phyloP scores from a whole-genome alignment of 768 basidiomycete species.

The Podaxis carcinomalis region DNA sequence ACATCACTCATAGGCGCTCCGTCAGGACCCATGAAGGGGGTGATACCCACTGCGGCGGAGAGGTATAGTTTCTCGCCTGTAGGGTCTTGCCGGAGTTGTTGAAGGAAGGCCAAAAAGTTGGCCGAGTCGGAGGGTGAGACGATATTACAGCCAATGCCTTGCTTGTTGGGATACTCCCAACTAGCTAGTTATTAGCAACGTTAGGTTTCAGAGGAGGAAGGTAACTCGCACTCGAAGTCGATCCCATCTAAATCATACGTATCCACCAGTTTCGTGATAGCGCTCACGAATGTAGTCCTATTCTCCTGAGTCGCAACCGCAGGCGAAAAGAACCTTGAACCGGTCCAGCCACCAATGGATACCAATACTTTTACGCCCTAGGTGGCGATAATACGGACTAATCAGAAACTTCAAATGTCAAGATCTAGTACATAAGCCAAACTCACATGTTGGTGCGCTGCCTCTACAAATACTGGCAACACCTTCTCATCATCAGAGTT shows the following conservation, averaged over 20 bases:
- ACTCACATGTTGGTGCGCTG: slow-evolving; percentile 36
- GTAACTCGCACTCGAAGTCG: slow-evolving; percentile 39
- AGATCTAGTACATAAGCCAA: not conserved
- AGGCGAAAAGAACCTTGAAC: slow-evolving; percentile 54
- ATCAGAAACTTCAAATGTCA: too few species aligned
- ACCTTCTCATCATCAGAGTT: slow-evolving; percentile 34
- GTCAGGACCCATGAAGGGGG: slow-evolving; percentile 37
- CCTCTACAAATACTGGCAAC: slow-evolving; percentile 49
- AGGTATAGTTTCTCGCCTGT: slow-evolving; percentile 51
- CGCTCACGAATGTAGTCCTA: slow-evolving; percentile 53
- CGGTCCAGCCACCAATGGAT: slow-evolving; percentile 69
- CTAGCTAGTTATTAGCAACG: slow-evolving; percentile 18
- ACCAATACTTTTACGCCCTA: slow-evolving; percentile 54
- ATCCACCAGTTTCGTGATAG: slow-evolving; percentile 40
- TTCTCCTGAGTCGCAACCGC: slow-evolving; percentile 49
- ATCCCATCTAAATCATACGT: slow-evolving; percentile 55
- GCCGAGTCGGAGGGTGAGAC: slow-evolving; percentile 53
- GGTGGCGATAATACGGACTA: too few species aligned
- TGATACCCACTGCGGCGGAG: slow-evolving; percentile 33
- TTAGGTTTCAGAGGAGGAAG: not conserved
- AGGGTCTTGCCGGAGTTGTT: slow-evolving; percentile 54
- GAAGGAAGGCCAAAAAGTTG: slow-evolving; percentile 76
- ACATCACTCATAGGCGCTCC: slow-evolving; percentile 63
- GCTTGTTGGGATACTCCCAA: slow-evolving; percentile 78
- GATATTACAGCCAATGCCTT: slow-evolving; percentile 65